A percentile compares a stretch with the other conserved stretches of the same genome.
Evolutionary conservation across 2,329 filamentous ascomycete species (phyloP).

Genomic region (Fusarium marasasianum): DNA sequence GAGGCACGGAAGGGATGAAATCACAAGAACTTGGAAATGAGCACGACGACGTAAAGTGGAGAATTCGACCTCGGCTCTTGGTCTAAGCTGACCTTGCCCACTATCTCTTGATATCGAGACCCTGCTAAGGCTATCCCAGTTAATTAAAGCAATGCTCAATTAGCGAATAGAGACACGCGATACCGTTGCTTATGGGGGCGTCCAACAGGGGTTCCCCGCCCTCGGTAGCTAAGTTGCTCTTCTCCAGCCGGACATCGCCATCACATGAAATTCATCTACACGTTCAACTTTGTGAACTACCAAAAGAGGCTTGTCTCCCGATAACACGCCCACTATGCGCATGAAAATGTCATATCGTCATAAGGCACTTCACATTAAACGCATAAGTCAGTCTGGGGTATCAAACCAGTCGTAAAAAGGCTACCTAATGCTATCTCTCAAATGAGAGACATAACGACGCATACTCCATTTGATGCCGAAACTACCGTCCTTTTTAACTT

Average conservation of each 20-base stretch:
- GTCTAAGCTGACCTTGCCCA: constrained; percentile 4
- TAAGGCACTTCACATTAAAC: background rate
- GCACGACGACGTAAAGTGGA: constrained; percentile 29
- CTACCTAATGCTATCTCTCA: constrained; percentile 26
- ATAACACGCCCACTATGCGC: background rate
- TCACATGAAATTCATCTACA: constrained; percentile 19
- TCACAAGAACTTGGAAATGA: constrained; percentile 39
- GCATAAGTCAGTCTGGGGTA: constrained; percentile 14
- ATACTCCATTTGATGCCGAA: constrained; percentile 31
- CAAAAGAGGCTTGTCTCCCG: background rate
- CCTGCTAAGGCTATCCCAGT: constrained; percentile 24
- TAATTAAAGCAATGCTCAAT: constrained; percentile 29
- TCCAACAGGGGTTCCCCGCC: constrained; percentile 34
- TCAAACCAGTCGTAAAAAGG: constrained; percentile 34
- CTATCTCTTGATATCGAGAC: constrained; percentile 8
- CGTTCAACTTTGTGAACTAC: background rate
- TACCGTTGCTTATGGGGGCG: background rate
- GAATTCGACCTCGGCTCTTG: constrained; percentile 31
- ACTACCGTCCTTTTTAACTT: constrained; percentile 23
- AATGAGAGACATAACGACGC: constrained; percentile 7
- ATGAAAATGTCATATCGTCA: background rate
- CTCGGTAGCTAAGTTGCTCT: constrained; percentile 4
- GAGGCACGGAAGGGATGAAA: constrained; percentile 26
- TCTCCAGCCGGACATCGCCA: constrained; percentile 11
- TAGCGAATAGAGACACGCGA: constrained; percentile 8